Percentiles rank a stretch among this genome's conserved stretches.
phyloP scores from a whole-genome alignment of 805 yeast species.

The Spathaspora boniae region DNA sequence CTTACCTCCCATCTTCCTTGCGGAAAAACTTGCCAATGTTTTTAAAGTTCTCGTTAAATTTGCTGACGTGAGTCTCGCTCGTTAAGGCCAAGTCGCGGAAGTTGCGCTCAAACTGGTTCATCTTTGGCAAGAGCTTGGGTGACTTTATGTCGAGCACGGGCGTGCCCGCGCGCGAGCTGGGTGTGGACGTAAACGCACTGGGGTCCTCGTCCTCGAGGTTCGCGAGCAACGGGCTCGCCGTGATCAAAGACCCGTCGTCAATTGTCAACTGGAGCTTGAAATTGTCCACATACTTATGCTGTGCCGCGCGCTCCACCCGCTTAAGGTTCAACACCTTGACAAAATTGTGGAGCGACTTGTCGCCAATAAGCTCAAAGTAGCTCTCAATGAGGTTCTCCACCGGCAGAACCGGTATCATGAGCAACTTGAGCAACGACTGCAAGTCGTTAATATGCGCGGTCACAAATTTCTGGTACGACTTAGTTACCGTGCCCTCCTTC shows the following conservation, averaged over 20 bases:
- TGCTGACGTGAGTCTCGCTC: constrained; percentile 60
- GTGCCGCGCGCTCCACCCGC: constrained; percentile 39
- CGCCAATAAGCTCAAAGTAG: constrained; percentile 66
- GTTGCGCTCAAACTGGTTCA: constrained; percentile 44
- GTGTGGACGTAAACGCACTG: constrained; percentile 2
- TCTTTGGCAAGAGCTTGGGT: constrained; percentile 27
- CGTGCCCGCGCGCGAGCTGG: constrained; percentile 5
- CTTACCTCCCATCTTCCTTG: constrained; percentile 20
- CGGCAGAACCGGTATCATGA: constrained; percentile 64
- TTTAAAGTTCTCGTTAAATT: constrained; percentile 62
- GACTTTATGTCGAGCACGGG: constrained; percentile 19
- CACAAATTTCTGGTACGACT: constrained; percentile 41
- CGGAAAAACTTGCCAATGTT: constrained; percentile 55
- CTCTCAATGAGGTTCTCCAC: constrained; percentile 55
- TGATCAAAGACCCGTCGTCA: constrained; percentile 19
- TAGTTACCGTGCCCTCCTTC: constrained; percentile 21
- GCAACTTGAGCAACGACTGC: constrained; percentile 65
- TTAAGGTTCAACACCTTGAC: constrained; percentile 62
- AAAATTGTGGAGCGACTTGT: constrained; percentile 60
- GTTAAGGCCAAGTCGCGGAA: constrained; percentile 43
- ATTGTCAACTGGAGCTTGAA: constrained; percentile 34
- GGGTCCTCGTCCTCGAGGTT: constrained; percentile 27
- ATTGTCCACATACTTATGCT: constrained; percentile 31
- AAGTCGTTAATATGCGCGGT: constrained; percentile 39
- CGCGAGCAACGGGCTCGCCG: constrained; percentile 27